Evolutionary conservation across 2,329 filamentous ascomycete species (phyloP).

Genomic region (Talaromyces marneffei): DNA sequence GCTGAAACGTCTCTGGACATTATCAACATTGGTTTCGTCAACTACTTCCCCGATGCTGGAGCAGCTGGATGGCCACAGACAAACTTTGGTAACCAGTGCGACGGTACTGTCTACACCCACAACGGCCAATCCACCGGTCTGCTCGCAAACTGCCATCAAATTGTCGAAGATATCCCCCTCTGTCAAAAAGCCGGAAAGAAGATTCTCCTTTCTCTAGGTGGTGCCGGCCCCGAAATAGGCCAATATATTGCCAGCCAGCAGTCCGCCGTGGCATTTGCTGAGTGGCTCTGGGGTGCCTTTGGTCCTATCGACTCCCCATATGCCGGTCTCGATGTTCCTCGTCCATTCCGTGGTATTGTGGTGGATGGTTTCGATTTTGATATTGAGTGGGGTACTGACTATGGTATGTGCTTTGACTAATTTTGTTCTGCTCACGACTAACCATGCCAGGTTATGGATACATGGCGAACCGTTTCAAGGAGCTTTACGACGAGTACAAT

Average conservation of each 20-base stretch:
- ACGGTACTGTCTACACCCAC: constrained; percentile 34
- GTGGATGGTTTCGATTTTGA: constrained; percentile 53
- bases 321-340: constrained; percentile 32
- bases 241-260: constrained; percentile 40
- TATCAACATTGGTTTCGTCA: constrained; percentile 53
- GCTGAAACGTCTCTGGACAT: constrained; percentile 48
- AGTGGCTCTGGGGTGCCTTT: constrained; percentile 48
- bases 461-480: constrained; percentile 45
- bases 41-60: constrained; percentile 46
- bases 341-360: constrained; percentile 45
- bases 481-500: constrained; percentile 32
- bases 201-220: constrained; percentile 44
- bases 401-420: constrained; percentile 25
- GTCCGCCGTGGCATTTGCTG: constrained; percentile 43
- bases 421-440: neutral
- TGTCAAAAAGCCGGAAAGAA: constrained; percentile 43
- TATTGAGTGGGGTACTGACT: constrained; percentile 48
- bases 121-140: constrained; percentile 37
- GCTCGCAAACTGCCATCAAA: constrained; percentile 39
- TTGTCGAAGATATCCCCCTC: constrained; percentile 40
- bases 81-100: constrained; percentile 55
- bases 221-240: constrained; percentile 30
- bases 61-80: constrained; percentile 45
- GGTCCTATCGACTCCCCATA: constrained; percentile 36
- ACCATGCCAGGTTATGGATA: constrained; percentile 37